These are phyloP conservation scores for Acacia concinna DNA, from an alignment of 331 rosid genomes.

Conservation along the genomic window DNA sequence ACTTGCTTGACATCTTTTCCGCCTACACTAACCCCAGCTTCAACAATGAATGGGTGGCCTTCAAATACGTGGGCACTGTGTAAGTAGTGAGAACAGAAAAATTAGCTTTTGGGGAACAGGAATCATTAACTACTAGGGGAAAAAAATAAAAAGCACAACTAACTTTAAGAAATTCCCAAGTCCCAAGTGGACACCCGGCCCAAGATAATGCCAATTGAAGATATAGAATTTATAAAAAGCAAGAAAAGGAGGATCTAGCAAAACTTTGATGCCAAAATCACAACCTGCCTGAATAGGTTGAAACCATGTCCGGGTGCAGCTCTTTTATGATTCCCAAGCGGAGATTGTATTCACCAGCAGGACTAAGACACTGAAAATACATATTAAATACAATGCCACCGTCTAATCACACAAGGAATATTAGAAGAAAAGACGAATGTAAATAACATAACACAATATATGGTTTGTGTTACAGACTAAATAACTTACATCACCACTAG, in stretches of 20 bases:
- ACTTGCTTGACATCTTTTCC: conserved; percentile 96
- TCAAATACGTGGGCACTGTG: conserved; percentile 89
- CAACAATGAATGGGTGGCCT: conserved; percentile 96
- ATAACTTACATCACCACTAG: conserved; percentile 72
- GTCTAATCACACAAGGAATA: conserved; percentile 31
- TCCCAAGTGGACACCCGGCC: background rate
- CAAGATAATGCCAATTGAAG: conserved; percentile 17
- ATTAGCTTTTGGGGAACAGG: background rate
- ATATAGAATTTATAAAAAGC: conserved; percentile 18
- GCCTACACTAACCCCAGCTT: conserved; percentile 96
- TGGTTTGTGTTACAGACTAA: conserved; percentile 16
- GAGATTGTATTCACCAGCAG: conserved; percentile 92
- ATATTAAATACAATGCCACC: conserved; percentile 25
- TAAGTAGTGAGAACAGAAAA: conserved; percentile 24
- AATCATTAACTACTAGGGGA: conserved; percentile 24
- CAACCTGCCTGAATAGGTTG: conserved; percentile 99
- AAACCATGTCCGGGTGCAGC: conserved; percentile 96
- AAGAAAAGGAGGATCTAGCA: conserved; percentile 30
- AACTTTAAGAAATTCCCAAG: background rate
- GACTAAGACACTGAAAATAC: conserved; percentile 85
- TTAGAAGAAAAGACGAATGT: background rate
- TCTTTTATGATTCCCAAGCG: conserved; percentile 95
- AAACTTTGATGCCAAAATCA: conserved; percentile 34
- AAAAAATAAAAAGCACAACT: background rate
- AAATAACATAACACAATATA: background rate